Percentiles rank a stretch among this genome's conserved stretches.
These are phyloP conservation scores for Jamesozyma gamospora DNA, from an alignment of 805 yeast genomes.

Conservation along the genomic window DNA sequence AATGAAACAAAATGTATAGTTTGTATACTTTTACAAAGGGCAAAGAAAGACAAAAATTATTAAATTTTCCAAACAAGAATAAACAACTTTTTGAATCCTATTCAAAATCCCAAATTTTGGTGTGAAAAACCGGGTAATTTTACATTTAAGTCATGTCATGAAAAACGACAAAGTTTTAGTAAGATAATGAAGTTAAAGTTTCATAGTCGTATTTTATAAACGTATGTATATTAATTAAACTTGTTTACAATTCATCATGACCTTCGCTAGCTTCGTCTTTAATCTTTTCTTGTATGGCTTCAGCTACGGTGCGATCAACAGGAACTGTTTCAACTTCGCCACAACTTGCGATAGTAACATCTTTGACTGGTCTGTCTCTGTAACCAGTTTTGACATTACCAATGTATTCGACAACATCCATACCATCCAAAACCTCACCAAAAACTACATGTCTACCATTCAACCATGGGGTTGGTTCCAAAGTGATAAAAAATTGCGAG, in stretches of 20 bases:
- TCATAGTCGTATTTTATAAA: too few species aligned
- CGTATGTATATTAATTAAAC: neutral
- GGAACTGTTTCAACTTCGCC: constrained; percentile 11
- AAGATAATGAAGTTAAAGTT: too few species aligned
- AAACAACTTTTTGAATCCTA: neutral
- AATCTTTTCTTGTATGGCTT: constrained; percentile 5
- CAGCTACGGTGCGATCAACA: neutral
- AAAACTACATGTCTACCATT: constrained; percentile 89
- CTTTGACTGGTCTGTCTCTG: constrained; percentile 7
- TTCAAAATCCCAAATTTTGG: neutral
- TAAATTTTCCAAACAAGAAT: neutral
- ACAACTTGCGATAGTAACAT: constrained; percentile 7
- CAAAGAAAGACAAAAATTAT: too few species aligned
- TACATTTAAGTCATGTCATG: too few species aligned
- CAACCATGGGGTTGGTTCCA: constrained; percentile 62
- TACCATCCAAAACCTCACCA: constrained; percentile 78
- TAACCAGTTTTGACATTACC: constrained; percentile 37
- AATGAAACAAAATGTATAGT: neutral
- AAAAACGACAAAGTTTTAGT: too few species aligned
- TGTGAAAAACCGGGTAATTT: neutral
- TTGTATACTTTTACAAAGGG: neutral
- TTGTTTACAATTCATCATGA: constrained; percentile 4
- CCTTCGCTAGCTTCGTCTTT: neutral
- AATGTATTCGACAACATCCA: constrained; percentile 69
- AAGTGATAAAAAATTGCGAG: constrained; percentile 88